phyloP scores from a whole-genome alignment of 2,329 filamentous ascomycete genomes.

The Fusarium miscanthi region DNA sequence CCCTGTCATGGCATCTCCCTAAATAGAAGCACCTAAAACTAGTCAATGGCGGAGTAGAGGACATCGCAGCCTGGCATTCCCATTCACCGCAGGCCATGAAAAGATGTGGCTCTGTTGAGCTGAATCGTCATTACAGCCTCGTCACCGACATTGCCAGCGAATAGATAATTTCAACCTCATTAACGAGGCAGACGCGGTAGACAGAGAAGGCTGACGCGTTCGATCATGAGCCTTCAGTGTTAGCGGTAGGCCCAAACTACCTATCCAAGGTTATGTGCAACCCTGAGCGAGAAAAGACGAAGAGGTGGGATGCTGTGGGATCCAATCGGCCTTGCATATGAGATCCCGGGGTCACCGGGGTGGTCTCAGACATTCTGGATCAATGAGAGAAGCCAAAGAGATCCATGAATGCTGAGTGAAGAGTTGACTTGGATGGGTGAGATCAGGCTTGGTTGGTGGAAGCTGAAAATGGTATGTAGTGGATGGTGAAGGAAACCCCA shows the following conservation, averaged over 20 bases:
- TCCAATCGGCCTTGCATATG: constrained; percentile 44
- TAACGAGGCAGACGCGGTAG: constrained; percentile 19
- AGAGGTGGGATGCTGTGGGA: constrained; percentile 34
- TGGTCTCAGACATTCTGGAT: constrained; percentile 33
- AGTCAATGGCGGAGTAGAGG: constrained; percentile 29
- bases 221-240: constrained; percentile 8
- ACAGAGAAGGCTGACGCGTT: constrained; percentile 40
- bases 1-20: constrained; percentile 28
- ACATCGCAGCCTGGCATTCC: constrained; percentile 12
- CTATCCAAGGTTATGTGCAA: constrained; percentile 14
- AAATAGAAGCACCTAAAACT: constrained; percentile 37
- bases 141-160: constrained; percentile 28
- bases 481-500: constrained; percentile 25
- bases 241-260: background rate
- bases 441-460: constrained; percentile 32
- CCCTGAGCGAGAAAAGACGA: constrained; percentile 6
- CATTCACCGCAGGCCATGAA: constrained; percentile 19
- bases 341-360: constrained; percentile 39
- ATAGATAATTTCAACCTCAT: constrained; percentile 10
- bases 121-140: constrained; percentile 29
- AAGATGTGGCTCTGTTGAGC: constrained; percentile 30
- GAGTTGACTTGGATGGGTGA: constrained; percentile 28
- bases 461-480: constrained; percentile 12
- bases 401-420: constrained; percentile 3
- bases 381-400: constrained; percentile 22